Evolutionary conservation across 2,329 filamentous ascomycete genomes (phyloP).

Genomic region (Zymoseptoria ardabiliae): DNA sequence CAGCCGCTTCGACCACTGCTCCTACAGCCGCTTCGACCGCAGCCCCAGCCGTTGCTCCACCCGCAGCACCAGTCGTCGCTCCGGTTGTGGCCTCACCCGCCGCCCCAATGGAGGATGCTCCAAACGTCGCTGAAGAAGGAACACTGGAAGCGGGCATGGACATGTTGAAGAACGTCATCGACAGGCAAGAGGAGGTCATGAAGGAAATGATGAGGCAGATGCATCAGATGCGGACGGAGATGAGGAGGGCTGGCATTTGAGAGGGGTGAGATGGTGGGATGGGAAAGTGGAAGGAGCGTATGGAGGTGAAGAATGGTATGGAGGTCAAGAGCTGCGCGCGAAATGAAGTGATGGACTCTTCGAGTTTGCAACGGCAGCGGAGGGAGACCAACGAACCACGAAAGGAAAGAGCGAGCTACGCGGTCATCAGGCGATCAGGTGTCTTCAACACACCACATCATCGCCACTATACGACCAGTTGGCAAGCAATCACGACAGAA

Average conservation of each 20-base stretch:
- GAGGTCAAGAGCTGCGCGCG: background rate
- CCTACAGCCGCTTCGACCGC: no score
- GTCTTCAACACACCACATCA: background rate
- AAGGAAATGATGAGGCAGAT: constrained; percentile 13
- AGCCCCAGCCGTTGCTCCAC: background rate
- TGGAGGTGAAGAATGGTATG: background rate
- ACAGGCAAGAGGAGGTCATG: constrained; percentile 11
- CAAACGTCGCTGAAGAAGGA: background rate
- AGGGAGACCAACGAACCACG: background rate
- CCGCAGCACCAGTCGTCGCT: background rate
- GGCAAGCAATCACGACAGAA: background rate
- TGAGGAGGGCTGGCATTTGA: background rate
- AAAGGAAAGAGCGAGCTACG: background rate
- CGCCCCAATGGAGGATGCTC: background rate
- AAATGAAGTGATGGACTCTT: no score
- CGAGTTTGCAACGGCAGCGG: background rate
- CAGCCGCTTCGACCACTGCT: background rate
- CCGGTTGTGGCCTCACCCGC: background rate
- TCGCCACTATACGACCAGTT: background rate
- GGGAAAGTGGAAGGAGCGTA: background rate
- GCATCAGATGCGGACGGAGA: background rate
- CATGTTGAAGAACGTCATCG: constrained; percentile 2
- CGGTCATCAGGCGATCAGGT: background rate
- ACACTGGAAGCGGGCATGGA: no score
- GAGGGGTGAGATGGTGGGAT: background rate